Evolutionary conservation across 345 rosid genomes (phyloP).

Genomic region (Anastatica hierochuntica): DNA sequence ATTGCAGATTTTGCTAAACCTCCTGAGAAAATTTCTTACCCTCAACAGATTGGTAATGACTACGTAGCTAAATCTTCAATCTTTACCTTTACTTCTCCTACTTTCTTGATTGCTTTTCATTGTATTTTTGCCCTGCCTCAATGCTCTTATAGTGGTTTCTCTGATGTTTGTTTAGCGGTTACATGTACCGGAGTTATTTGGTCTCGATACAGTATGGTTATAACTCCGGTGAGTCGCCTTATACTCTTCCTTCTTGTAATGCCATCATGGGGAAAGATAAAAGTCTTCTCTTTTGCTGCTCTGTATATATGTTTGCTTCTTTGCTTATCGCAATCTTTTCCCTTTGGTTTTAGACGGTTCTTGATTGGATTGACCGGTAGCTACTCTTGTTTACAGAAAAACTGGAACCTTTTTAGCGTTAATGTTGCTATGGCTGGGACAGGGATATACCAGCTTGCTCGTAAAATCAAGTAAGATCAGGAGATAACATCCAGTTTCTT

Average conservation of each 20-base stretch:
- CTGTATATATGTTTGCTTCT: too few species aligned
- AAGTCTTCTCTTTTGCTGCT: too few species aligned
- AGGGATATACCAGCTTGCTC: constrained; percentile 73
- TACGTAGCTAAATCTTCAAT: background rate
- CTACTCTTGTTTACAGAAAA: constrained; percentile 47
- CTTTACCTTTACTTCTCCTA: too few species aligned
- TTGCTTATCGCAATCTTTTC: too few species aligned
- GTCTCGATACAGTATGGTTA: constrained; percentile 81
- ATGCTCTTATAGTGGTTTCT: constrained; percentile 5
- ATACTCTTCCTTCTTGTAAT: too few species aligned
- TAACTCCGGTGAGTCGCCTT: constrained; percentile 82
- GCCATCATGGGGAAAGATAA: too few species aligned
- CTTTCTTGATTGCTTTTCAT: background rate
- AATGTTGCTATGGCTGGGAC: constrained; percentile 82
- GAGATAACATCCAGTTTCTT: background rate
- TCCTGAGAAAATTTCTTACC: constrained; percentile 12
- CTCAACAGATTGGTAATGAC: background rate
- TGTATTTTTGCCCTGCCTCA: too few species aligned
- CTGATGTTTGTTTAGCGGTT: constrained; percentile 42
- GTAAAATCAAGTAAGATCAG: constrained; percentile 68
- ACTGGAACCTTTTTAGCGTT: constrained; percentile 91
- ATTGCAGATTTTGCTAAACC: constrained; percentile 77
- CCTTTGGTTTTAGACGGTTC: background rate
- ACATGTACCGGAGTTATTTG: constrained; percentile 61
- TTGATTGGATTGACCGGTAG: background rate